These are phyloP conservation scores for Phoma sp. DNA, from an alignment of 2,329 filamentous ascomycete species.

Conservation along the genomic window DNA sequence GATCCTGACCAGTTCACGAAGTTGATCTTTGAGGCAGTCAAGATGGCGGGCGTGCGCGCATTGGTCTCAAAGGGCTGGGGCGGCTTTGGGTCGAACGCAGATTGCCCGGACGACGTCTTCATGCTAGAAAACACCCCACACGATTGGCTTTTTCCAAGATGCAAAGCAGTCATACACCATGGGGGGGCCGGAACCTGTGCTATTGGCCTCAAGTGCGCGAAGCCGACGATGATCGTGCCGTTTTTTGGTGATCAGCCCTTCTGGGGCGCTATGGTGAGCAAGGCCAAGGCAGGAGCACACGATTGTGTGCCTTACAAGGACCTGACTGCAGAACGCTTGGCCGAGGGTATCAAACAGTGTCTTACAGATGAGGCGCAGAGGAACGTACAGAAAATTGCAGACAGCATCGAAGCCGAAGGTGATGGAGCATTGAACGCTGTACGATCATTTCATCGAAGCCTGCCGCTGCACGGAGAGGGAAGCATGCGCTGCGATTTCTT, in stretches of 20 bases:
- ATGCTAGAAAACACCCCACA: slow-evolving; percentile 78
- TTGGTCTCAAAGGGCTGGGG: slow-evolving; percentile 81
- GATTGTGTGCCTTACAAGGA: slow-evolving; percentile 72
- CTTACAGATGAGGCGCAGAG: slow-evolving; percentile 66
- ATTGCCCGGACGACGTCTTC: slow-evolving; percentile 66
- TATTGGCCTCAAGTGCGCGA: slow-evolving; percentile 73
- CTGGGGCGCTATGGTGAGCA: slow-evolving; percentile 75
- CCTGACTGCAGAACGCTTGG: slow-evolving; percentile 68
- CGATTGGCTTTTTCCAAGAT: slow-evolving; percentile 77
- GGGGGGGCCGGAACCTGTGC: slow-evolving; percentile 82
- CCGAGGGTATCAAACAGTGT: slow-evolving; percentile 74
- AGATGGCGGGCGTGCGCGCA: slow-evolving; percentile 71
- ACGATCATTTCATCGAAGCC: slow-evolving; percentile 68
- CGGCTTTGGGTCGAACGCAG: slow-evolving; percentile 66
- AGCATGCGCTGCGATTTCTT: slow-evolving; percentile 72
- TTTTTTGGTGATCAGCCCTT: slow-evolving; percentile 84
- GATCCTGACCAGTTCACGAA: slow-evolving; percentile 72
- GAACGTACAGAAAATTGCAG: slow-evolving; percentile 67
- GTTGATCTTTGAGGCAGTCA: slow-evolving; percentile 74
- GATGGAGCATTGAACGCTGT: slow-evolving; percentile 76
- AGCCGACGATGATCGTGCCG: slow-evolving; percentile 77
- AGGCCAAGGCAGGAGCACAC: slow-evolving; percentile 68
- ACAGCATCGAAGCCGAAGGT: slow-evolving; percentile 66
- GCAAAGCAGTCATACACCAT: slow-evolving; percentile 74
- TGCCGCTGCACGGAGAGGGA: slow-evolving; percentile 56